A percentile compares a stretch with the other conserved stretches of the same genome.
phyloP scores from a whole-genome alignment of 108 stramenopile genomes.

The Skeletonema tropicum region DNA sequence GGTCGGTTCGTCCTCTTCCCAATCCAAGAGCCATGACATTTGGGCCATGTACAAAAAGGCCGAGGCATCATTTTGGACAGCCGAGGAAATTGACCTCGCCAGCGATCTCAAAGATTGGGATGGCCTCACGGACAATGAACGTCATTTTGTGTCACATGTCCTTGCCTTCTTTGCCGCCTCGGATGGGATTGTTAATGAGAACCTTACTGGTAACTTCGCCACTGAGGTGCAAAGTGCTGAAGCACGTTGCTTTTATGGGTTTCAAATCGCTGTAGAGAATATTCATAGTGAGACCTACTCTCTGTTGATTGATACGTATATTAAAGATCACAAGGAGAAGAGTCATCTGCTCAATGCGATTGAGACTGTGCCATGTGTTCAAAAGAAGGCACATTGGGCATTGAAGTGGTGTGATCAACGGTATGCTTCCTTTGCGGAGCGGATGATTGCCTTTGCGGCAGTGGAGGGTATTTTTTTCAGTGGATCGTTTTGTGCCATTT shows the following conservation, averaged over 20 bases:
- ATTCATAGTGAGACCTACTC: conserved; percentile 99
- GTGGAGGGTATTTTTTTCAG: conserved; percentile 99
- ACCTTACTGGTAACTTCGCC: conserved; percentile 96
- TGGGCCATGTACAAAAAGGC: conserved; percentile 99
- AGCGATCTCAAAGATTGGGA: conserved; percentile 97
- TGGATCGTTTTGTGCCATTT: conserved; percentile 99
- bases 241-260: conserved; percentile 99
- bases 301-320: conserved; percentile 98
- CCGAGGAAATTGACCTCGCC: conserved; percentile 98
- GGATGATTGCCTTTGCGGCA: conserved; percentile 98
- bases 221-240: conserved; percentile 96
- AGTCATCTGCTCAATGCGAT: conserved; percentile 85
- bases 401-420: conserved; percentile 93
- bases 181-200: conserved; percentile 99
- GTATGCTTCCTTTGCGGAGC: conserved; percentile 95
- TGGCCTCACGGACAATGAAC: conserved; percentile 90
- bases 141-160: conserved; percentile 97
- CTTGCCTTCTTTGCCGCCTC: conserved; percentile 99
- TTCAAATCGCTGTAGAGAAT: conserved; percentile 99
- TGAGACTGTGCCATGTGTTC: conserved; percentile 94
- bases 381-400: conserved; percentile 99
- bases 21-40: conserved; percentile 92
- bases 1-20: conserved; percentile 98
- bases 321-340: conserved; percentile 89
- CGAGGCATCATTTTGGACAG: conserved; percentile 99